These are phyloP conservation scores for Xerocomellus amylosporus DNA, from an alignment of 768 basidiomycete species.

Conservation along the genomic window DNA sequence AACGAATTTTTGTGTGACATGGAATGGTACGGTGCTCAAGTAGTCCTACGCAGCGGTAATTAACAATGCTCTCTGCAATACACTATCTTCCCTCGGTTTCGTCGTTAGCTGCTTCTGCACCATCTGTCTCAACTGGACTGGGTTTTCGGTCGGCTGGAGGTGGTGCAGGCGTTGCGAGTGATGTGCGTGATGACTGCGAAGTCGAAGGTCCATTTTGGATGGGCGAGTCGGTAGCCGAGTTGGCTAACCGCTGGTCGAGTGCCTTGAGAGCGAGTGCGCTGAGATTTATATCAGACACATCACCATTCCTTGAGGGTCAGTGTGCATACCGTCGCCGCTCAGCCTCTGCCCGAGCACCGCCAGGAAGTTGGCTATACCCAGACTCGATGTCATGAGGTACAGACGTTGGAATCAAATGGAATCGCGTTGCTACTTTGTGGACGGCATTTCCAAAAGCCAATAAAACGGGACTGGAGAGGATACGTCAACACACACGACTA, in stretches of 20 bases:
- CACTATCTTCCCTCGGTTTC: constrained; percentile 26
- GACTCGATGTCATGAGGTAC: constrained; percentile 62
- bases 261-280: constrained; percentile 97
- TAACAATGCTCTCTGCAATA: constrained; percentile 8
- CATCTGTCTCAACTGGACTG: constrained; percentile 21
- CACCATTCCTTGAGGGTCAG: not conserved
- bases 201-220: constrained; percentile 30
- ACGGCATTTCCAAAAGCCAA: constrained; percentile 64
- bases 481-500: not conserved
- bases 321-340: constrained; percentile 80
- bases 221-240: constrained; percentile 37
- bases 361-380: constrained; percentile 76
- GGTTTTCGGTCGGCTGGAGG: constrained; percentile 33
- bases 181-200: constrained; percentile 27
- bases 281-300: constrained; percentile 12
- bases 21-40: not conserved
- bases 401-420: constrained; percentile 72
- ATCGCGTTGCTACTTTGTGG: constrained; percentile 59
- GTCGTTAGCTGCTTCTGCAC: constrained; percentile 12
- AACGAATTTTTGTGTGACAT: not conserved
- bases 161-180: constrained; percentile 31
- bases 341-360: constrained; percentile 91
- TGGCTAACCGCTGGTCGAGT: constrained; percentile 88
- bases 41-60: constrained; percentile 6
- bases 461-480: constrained; percentile 60